Conservation (phyloP, 495 filamentous ascomycete species). For the Opeltia flavorubescens region DNA sequence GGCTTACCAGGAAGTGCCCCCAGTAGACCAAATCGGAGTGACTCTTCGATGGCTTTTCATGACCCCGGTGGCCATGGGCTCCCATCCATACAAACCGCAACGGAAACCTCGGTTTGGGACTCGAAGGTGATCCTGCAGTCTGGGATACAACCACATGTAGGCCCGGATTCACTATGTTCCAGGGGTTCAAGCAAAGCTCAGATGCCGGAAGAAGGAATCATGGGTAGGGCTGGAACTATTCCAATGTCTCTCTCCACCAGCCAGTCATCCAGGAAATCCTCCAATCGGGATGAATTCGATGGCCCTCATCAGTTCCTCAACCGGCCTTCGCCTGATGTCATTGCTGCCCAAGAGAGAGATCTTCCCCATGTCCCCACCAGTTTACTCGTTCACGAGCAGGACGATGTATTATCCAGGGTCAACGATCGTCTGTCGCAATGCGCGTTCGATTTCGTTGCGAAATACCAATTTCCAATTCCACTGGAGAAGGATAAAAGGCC, state of each 20-base stretch:
- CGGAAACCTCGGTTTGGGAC: too few relatives aligned
- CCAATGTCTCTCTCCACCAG: constrained; percentile 1
- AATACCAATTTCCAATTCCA: constrained; percentile 79
- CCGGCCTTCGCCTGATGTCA: constrained; percentile 45
- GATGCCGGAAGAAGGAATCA: not conserved
- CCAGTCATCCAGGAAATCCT: constrained; percentile 53
- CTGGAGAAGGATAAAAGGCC: constrained; percentile 65
- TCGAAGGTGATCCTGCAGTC: too few relatives aligned
- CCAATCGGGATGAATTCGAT: constrained; percentile 83
- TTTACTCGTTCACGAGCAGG: constrained; percentile 69
- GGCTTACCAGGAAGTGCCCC: too few relatives aligned
- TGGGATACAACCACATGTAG: too few relatives aligned
- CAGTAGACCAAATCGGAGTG: too few relatives aligned
- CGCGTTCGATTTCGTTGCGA: constrained; percentile 79
- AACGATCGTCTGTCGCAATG: constrained; percentile 75
- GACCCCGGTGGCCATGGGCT: too few relatives aligned
- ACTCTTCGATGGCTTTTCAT: too few relatives aligned
- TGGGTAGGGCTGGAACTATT: not conserved
- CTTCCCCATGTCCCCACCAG: constrained; percentile 71
- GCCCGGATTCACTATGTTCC: too few relatives aligned
- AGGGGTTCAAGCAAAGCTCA: not conserved
- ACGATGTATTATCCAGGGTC: constrained; percentile 61
- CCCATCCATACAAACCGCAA: too few relatives aligned
- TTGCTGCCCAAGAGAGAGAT: constrained; percentile 62
- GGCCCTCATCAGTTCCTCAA: constrained; percentile 69